Conservation (phyloP, 768 basidiomycete genomes). For the Punctularia strigosozonata region DNA sequence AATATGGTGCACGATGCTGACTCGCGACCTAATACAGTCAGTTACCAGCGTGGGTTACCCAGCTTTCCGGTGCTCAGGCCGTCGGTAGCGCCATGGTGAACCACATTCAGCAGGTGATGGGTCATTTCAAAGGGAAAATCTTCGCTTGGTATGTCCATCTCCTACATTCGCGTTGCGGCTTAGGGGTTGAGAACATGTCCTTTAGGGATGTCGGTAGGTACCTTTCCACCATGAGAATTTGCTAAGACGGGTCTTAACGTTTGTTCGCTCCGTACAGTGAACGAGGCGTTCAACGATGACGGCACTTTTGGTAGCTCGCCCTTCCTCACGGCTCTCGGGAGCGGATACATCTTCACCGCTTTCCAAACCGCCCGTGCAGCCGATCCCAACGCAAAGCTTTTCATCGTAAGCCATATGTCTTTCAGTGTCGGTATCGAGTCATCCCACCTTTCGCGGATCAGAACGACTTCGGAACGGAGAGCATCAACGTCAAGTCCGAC, state of each 20-base stretch:
- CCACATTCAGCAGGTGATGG: conserved; percentile 6
- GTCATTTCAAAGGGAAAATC: conserved; percentile 33
- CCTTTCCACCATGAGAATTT: not conserved
- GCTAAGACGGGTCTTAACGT: conserved; percentile 9
- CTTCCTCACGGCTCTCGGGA: conserved; percentile 36
- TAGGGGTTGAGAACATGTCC: no score
- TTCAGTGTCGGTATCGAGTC: not conserved
- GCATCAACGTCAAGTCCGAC: conserved; percentile 30
- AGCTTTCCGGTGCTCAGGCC: not conserved
- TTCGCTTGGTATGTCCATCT: conserved; percentile 36
- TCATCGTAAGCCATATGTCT: conserved; percentile 16
- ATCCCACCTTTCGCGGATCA: no score
- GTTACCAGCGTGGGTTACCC: not conserved
- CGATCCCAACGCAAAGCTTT: conserved; percentile 35
- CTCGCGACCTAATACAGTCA: not conserved
- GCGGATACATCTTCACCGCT: conserved; percentile 38
- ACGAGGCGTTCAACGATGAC: conserved; percentile 41
- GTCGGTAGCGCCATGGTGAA: not conserved
- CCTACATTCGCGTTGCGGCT: no score
- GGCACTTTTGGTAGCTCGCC: conserved; percentile 34
- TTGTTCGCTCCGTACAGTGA: no score
- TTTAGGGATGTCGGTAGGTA: conserved; percentile 29
- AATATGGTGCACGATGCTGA: not conserved
- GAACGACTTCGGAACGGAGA: conserved; percentile 32
- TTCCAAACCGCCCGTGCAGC: conserved; percentile 37